Evolutionary conservation across 805 yeast genomes (phyloP).

Genomic region (Isabelozyma pseudorhagii): DNA sequence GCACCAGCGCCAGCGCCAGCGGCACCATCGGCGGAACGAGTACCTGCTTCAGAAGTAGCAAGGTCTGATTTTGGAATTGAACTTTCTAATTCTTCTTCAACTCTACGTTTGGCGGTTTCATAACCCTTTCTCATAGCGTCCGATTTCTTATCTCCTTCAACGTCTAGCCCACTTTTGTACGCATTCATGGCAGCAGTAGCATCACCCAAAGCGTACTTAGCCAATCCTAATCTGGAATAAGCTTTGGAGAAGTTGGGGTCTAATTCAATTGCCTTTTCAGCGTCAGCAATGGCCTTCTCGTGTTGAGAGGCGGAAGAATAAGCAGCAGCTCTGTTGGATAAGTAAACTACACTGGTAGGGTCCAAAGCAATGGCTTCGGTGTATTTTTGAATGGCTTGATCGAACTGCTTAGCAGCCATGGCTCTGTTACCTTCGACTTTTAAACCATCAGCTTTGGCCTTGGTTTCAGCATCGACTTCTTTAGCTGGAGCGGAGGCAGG

Average conservation of each 20-base stretch:
- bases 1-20: slow-evolving; percentile 38
- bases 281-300: slow-evolving; percentile 77
- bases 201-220: slow-evolving; percentile 92
- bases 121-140: slow-evolving; percentile 91
- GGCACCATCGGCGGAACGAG: slow-evolving; percentile 33
- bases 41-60: slow-evolving; percentile 16
- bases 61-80: slow-evolving; percentile 32
- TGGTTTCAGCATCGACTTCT: slow-evolving; percentile 50
- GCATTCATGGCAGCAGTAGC: slow-evolving; percentile 88
- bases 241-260: slow-evolving; percentile 88
- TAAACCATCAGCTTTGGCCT: slow-evolving; percentile 75
- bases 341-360: slow-evolving; percentile 76
- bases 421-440: slow-evolving; percentile 88
- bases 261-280: slow-evolving; percentile 71
- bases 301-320: slow-evolving; percentile 75
- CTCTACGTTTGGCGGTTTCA: slow-evolving; percentile 88
- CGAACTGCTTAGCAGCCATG: slow-evolving; percentile 74
- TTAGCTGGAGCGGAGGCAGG: slow-evolving; percentile 6
- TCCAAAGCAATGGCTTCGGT: slow-evolving; percentile 72
- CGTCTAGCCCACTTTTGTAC: slow-evolving; percentile 80
- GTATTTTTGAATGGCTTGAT: slow-evolving; percentile 71
- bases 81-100: slow-evolving; percentile 65
- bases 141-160: slow-evolving; percentile 80
- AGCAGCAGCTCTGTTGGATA: slow-evolving; percentile 96
- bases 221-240: slow-evolving; percentile 91